phyloP scores from a whole-genome alignment of 1,284 basidiomycete species.

The Microbotryomycetes sp. region DNA sequence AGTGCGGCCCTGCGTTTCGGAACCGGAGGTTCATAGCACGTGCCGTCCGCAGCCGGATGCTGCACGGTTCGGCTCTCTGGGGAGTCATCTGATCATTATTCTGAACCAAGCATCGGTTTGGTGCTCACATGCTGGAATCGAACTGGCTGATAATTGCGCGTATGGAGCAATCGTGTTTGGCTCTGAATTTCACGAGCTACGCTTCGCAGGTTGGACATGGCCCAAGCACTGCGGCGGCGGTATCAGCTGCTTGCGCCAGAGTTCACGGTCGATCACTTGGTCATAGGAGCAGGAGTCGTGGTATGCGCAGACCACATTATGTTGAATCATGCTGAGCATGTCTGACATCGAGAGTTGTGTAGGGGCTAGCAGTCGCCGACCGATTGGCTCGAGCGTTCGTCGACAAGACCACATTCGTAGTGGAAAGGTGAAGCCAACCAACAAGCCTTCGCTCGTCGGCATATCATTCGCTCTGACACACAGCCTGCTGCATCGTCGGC shows the following conservation, averaged over 20 bases:
- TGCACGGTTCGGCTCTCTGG: too few species aligned
- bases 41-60: too few species aligned
- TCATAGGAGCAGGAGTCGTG: slow-evolving; percentile 75
- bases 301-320: slow-evolving; percentile 21
- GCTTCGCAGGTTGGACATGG: too few species aligned
- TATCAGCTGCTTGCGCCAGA: slow-evolving; percentile 56
- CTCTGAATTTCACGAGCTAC: too few species aligned
- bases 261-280: slow-evolving; percentile 72
- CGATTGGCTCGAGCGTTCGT: slow-evolving; percentile 62
- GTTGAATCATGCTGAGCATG: neutral
- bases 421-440: slow-evolving; percentile 57
- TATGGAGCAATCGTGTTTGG: too few species aligned
- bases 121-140: too few species aligned
- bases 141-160: too few species aligned
- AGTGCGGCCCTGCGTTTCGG: too few species aligned
- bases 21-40: too few species aligned
- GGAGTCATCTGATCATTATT: too few species aligned
- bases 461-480: slow-evolving; percentile 11
- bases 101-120: too few species aligned
- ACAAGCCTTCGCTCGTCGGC: neutral
- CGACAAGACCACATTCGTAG: slow-evolving; percentile 68
- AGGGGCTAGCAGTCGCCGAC: slow-evolving; percentile 78
- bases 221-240: slow-evolving; percentile 4
- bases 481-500: slow-evolving; percentile 9
- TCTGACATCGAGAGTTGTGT: slow-evolving; percentile 53